Evolutionary conservation across 2,329 filamentous ascomycete genomes (phyloP), one percentile per base, ranked within the genome.

Genomic region (Samsoniella hepiali): DNA sequence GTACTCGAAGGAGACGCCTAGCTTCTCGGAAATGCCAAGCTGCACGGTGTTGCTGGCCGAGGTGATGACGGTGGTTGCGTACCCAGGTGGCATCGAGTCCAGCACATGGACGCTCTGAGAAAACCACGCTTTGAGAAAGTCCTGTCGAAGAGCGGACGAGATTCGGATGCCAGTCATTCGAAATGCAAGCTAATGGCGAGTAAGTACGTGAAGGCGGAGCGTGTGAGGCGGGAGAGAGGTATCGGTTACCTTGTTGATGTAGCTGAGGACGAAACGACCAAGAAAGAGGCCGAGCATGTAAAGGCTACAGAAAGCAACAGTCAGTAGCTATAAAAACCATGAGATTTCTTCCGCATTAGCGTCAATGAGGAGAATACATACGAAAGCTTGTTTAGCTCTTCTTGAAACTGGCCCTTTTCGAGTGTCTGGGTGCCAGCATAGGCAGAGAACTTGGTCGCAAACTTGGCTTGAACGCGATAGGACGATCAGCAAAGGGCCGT

Each of bases 231-330:
- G 7, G 32, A 6, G 5, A 47, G 11, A 31, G 42, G 34, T 11
- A 36, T 54, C 2, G 31, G 42, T 51, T 67, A 80, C 80, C 72
- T 84, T 84, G 67, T 82, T 82, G 65, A 88, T 76, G 66, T 90
- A 91, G 64, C 83, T 84, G 45, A 90, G 76, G n/a, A 77, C 70
- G 67, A 90, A 87, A 55, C 88, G 86, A 17, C 77, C 88, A 47
- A 91, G 73, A 72, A 92, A 93, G 6, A 93, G 78, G 62, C 86
- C 85, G 62, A 92, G 83, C 69, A 92, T 86, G 72, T 88, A 91
- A 38, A 38, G 34, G 5, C 34, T 38, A 10, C 3, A 10, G 9
- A 1, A 22, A 10, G 34, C 34, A 38, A 38, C 1, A 22, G 22
- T 38, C 11, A 38, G 9, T 38, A 38, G 9, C 7, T 1, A 38